Base-by-base conservation (phyloP, 768 basidiomycete species). In the Flagelloscypha sp. region DNA sequence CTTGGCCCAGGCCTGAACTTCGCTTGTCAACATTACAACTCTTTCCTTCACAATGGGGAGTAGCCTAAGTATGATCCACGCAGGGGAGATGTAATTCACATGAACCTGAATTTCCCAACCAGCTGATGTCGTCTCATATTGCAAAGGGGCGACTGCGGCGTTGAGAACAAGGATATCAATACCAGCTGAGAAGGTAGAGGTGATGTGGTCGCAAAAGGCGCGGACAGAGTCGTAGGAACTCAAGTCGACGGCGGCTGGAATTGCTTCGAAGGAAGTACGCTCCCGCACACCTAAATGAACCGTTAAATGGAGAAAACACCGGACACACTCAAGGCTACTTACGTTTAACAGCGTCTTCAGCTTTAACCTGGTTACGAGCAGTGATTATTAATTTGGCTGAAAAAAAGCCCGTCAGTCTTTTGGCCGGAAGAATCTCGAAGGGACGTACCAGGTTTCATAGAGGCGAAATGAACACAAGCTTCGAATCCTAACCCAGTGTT, bases 401-500 rank as follows among this genome's bases (percentile, higher is more conserved):
- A n/a, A n/a, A n/a, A n/a, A n/a, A n/a, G n/a, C n/a, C n/a, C n/a
- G n/a, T n/a, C n/a, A n/a, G n/a, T n/a, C n/a, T n/a, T n/a, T n/a
- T n/a, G n/a, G n/a, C n/a, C n/a, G n/a, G n/a, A n/a, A n/a, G n/a
- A n/a, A n/a, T n/a, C n/a, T n/a, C n/a, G n/a, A n/a, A n/a, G n/a
- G n/a, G n/a, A n/a, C n/a, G n/a, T n/a, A n/a, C n/a, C n/a, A n/a
- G 68, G 55, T 29, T 59, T 59, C 69, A 71, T 66, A 1, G 41
- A 28, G 0, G 67, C 68, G 24, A 72, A 65, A 36, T 70, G 63
- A 37, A 62, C 66, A 6, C 62, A 52, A 1, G 66, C 59, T 42
- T 72, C 68, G 25, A 68, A 59, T 1, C 72, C 72, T 3, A 73
- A 37, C 2, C 72, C 76, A 16, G 57, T 57, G 43, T 78, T 78